Evolutionary conservation across 129 eudicot genomes (phyloP).

Genomic region (Flaveria brownii): DNA sequence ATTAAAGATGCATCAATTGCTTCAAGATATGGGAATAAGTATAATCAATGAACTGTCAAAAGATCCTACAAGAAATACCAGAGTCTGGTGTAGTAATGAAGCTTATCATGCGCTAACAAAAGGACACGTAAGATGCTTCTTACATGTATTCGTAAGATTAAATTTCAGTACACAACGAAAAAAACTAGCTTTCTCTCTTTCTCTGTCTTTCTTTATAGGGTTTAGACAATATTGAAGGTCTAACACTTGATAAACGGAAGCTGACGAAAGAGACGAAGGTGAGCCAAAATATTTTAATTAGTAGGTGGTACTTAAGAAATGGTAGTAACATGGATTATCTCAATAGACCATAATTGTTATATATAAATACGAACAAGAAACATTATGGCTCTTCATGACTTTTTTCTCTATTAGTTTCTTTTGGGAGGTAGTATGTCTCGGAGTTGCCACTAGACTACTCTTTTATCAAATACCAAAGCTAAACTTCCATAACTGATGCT

Average conservation of each 20-base stretch:
- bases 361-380: too few relatives aligned
- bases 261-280: background rate
- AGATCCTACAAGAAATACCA: constrained; percentile 23
- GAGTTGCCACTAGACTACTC: too few relatives aligned
- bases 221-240: constrained; percentile 24
- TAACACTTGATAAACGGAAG: constrained; percentile 27
- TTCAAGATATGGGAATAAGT: constrained; percentile 34
- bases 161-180: background rate
- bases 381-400: too few relatives aligned
- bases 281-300: background rate
- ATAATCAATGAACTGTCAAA: constrained; percentile 25
- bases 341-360: too few relatives aligned
- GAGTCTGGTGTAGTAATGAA: constrained; percentile 28
- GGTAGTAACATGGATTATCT: too few relatives aligned
- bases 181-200: background rate
- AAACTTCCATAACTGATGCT: too few relatives aligned
- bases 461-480: too few relatives aligned
- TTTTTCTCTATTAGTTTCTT: too few relatives aligned
- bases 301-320: background rate
- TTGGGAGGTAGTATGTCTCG: too few relatives aligned
- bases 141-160: background rate
- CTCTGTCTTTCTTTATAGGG: background rate
- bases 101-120: constrained; percentile 18
- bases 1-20: constrained; percentile 29
- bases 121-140: constrained; percentile 11